Evolutionary conservation across 2,329 filamentous ascomycete genomes (phyloP).

Genomic region (Leptosphaerulina australis): DNA sequence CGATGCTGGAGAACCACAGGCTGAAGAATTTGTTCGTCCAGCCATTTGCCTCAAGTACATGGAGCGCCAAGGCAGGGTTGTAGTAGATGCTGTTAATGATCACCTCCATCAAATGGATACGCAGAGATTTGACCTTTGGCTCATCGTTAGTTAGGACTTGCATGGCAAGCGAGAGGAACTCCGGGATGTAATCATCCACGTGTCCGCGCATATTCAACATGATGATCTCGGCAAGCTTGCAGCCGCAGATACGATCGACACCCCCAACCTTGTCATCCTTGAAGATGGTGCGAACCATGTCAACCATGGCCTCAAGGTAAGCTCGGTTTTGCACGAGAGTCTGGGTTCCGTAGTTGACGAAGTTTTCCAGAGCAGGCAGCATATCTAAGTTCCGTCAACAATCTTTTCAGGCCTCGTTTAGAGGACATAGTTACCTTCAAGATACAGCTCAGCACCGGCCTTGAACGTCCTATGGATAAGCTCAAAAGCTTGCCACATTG

Average conservation of each 20-base stretch:
- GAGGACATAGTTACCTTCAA: constrained; percentile 64
- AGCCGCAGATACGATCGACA: constrained; percentile 94
- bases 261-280: constrained; percentile 88
- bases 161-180: constrained; percentile 92
- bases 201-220: constrained; percentile 92
- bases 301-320: constrained; percentile 85
- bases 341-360: constrained; percentile 87
- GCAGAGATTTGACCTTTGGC: constrained; percentile 88
- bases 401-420: neutral
- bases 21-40: constrained; percentile 99
- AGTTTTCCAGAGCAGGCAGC: constrained; percentile 97
- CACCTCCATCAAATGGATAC: constrained; percentile 98
- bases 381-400: constrained; percentile 66
- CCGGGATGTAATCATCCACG: constrained; percentile 85
- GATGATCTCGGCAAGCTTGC: constrained; percentile 95
- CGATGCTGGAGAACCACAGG: constrained; percentile 96
- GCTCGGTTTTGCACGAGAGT: constrained; percentile 81
- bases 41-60: constrained; percentile 84
- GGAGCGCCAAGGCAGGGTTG: constrained; percentile 83
- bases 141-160: constrained; percentile 75
- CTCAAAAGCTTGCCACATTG: constrained; percentile 99
- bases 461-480: constrained; percentile 97
- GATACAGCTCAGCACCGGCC: constrained; percentile 91
- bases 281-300: constrained; percentile 97
- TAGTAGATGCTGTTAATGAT: constrained; percentile 98